Conservation (phyloP, 2,329 filamentous ascomycete genomes). For the Onygenales sp. region DNA sequence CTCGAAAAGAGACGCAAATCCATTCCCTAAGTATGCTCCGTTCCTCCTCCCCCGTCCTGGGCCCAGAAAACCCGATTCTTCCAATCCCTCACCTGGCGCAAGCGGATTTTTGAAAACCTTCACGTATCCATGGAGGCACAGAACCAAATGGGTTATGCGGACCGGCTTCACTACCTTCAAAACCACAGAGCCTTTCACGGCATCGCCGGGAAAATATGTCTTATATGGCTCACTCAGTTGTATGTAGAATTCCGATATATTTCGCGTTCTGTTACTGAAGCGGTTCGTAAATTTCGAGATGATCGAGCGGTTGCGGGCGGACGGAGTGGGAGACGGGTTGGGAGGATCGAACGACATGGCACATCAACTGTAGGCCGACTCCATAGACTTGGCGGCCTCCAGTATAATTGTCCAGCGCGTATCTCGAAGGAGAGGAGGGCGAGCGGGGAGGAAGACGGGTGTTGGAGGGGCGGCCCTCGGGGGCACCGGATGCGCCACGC, state of each 20-base stretch:
- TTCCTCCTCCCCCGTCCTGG: conserved; percentile 44
- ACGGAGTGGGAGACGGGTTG: conserved; percentile 24
- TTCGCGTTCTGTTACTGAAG: conserved; percentile 44
- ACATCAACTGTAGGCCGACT: conserved; percentile 22
- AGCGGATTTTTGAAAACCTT: conserved; percentile 57
- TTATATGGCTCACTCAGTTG: conserved; percentile 54
- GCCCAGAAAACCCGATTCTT: conserved; percentile 41
- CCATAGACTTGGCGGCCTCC: conserved; percentile 19
- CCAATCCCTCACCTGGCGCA: conserved; percentile 44
- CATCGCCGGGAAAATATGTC: conserved; percentile 53
- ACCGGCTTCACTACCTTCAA: conserved; percentile 52
- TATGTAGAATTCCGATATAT: conserved; percentile 52
- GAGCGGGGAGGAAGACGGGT: background rate
- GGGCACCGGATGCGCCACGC: background rate
- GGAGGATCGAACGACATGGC: conserved; percentile 34
- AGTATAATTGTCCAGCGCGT: background rate
- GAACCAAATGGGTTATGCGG: conserved; percentile 53
- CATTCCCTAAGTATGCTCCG: conserved; percentile 52
- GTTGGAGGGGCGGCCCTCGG: background rate
- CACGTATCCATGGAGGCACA: conserved; percentile 55
- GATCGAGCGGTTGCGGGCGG: conserved; percentile 33
- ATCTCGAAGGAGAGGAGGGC: background rate
- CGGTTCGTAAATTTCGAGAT: conserved; percentile 49
- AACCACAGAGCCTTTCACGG: conserved; percentile 51
- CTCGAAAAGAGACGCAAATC: conserved; percentile 55